phyloP scores from a whole-genome alignment of 2,329 filamentous ascomycete species.

The Zymoseptoria pseudotritici region DNA sequence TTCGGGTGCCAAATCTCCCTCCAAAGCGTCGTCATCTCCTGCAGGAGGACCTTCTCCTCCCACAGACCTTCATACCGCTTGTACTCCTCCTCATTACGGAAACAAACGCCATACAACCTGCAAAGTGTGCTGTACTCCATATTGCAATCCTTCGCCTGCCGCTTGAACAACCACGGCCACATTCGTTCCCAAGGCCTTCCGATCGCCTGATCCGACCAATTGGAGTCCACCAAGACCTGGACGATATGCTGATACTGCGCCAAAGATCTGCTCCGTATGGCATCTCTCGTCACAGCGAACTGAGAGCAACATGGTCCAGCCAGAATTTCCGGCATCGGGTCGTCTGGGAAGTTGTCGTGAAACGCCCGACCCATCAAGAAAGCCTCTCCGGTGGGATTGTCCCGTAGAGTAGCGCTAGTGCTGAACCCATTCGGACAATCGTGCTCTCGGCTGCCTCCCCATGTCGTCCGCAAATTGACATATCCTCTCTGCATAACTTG shows the following conservation, averaged over 20 bases:
- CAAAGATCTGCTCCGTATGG: constrained; percentile 6
- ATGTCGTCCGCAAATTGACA: constrained; percentile 16
- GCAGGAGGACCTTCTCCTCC: constrained; percentile 11
- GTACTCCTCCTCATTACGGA: constrained; percentile 3
- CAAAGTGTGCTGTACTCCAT: constrained; percentile 11
- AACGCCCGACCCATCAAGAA: constrained; percentile 13
- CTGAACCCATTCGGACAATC: constrained; percentile 15
- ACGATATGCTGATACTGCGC: constrained; percentile 11
- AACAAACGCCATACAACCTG: constrained; percentile 16
- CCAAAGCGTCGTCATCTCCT: constrained; percentile 9
- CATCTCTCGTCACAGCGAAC: constrained; percentile 13
- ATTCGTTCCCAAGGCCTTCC: constrained; percentile 19
- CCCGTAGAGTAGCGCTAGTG: constrained; percentile 10
- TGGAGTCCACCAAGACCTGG: constrained; percentile 8
- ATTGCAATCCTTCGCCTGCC: constrained; percentile 10
- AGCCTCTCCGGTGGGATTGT: constrained; percentile 14
- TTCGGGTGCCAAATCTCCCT: constrained; percentile 9
- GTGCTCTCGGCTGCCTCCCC: constrained; percentile 9
- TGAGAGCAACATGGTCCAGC: constrained; percentile 19
- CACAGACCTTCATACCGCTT: constrained; percentile 14
- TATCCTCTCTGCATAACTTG: constrained; percentile 14
- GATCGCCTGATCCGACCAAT: constrained; percentile 10
- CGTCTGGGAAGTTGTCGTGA: constrained; percentile 11
- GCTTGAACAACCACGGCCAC: constrained; percentile 17
- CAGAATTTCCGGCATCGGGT: constrained; percentile 13